A percentile compares a stretch with the other conserved stretches of the same genome.
These are phyloP conservation scores for Botrytis aclada DNA, from an alignment of 2,329 filamentous ascomycete genomes.

Conservation along the genomic window DNA sequence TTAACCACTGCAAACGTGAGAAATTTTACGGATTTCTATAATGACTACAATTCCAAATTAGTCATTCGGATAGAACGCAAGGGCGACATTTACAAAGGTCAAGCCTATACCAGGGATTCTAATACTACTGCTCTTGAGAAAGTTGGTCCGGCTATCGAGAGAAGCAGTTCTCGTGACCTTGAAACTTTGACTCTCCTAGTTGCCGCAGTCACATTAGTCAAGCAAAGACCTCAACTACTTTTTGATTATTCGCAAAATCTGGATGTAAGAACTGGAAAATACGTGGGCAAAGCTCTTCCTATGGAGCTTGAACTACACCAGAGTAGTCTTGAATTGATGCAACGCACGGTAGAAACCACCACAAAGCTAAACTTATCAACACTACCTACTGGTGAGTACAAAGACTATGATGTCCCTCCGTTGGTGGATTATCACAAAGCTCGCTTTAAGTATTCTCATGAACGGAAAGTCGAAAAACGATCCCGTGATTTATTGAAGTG, in stretches of 20 bases:
- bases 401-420: neutral
- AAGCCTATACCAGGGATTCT: neutral
- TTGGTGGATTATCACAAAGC: neutral
- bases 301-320: conserved; percentile 3
- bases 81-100: neutral
- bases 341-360: neutral
- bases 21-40: conserved; percentile 20
- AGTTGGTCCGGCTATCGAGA: neutral
- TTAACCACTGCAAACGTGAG: conserved; percentile 10
- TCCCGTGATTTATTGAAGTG: neutral
- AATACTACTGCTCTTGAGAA: neutral
- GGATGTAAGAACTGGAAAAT: conserved; percentile 2
- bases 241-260: neutral
- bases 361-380: neutral
- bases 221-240: conserved; percentile 1
- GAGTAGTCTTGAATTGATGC: conserved; percentile 14
- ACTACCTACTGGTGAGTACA: neutral
- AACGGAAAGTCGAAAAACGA: neutral
- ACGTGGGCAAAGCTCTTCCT: conserved; percentile 3
- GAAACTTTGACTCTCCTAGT: neutral
- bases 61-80: neutral
- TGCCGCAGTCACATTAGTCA: conserved; percentile 1
- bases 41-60: conserved; percentile 3
- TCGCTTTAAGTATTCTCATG: neutral
- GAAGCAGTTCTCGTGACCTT: neutral